A percentile compares a stretch with the other conserved stretches of the same genome.
Evolutionary conservation across 805 yeast genomes (phyloP).

Genomic region (Allodekkera sacchari): DNA sequence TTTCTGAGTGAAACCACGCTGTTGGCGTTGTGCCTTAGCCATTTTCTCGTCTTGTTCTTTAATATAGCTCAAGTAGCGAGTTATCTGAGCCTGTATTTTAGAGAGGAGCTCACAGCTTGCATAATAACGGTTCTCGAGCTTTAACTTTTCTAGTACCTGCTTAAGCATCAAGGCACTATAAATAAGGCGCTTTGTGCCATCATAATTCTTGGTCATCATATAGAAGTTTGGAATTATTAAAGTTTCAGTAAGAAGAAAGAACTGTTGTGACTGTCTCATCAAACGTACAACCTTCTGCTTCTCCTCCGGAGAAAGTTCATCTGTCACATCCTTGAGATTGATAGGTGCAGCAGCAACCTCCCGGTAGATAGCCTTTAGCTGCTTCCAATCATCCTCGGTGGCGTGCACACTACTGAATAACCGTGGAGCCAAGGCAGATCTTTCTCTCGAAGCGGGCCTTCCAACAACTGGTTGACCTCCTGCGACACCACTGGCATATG

Average conservation of each 20-base stretch:
- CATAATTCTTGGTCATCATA: constrained; percentile 63
- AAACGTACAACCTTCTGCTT: constrained; percentile 51
- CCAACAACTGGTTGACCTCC: constrained; percentile 11
- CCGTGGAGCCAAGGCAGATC: constrained; percentile 15
- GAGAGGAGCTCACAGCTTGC: constrained; percentile 69
- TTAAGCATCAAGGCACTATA: constrained; percentile 74
- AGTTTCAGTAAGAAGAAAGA: constrained; percentile 63
- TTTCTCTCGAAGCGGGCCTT: constrained; percentile 5
- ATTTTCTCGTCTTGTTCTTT: constrained; percentile 39
- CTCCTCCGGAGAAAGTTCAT: constrained; percentile 52
- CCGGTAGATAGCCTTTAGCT: constrained; percentile 53
- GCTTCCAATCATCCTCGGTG: constrained; percentile 55
- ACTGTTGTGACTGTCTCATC: constrained; percentile 45
- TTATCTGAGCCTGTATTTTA: constrained; percentile 63
- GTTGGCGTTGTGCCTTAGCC: constrained; percentile 21
- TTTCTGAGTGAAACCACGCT: constrained; percentile 1
- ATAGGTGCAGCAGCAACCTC: constrained; percentile 65
- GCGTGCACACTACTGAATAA: constrained; percentile 27
- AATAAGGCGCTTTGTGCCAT: constrained; percentile 67
- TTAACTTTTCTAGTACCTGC: constrained; percentile 63
- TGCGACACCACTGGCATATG: neutral
- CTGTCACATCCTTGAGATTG: constrained; percentile 57
- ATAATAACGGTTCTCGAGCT: constrained; percentile 39
- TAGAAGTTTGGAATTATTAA: constrained; percentile 67
- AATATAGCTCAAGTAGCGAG: constrained; percentile 66